Evolutionary conservation across 78 protist species (phyloP), one percentile per base, ranked within the genome.

Genomic region (Ministeria vibrans): DNA sequence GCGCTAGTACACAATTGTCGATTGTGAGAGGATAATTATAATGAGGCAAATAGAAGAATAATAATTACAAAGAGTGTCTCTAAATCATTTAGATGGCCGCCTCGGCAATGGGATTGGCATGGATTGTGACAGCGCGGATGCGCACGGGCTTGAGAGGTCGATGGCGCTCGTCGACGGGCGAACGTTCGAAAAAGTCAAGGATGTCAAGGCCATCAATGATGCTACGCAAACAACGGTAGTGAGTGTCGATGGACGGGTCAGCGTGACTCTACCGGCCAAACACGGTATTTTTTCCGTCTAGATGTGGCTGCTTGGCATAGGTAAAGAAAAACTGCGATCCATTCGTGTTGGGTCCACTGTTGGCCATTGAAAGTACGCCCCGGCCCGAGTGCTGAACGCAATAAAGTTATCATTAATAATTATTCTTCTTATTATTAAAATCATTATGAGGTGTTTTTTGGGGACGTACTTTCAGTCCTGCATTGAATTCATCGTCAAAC

Each of bases 351-450:
- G 92, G 89, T 22, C 92, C 91, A 13, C 73, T 75, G 86, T 89
- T 89, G 34, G 96, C 96, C 89, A 88, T 85, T 30, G 93, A 85
- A n/a, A 92, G 82, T 30, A 87, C 32, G 22, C 96, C 96, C 0
- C 90, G 77, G 53, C 83, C 82, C 23, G 78, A 59, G 74, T 86
- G 89, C 87, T 66, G 59, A 28, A 39, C 36, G 46, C 6, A 15
- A 4, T 30, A 59, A 59, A 27, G 68, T 61, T 5, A 15, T 5
- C 20, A 28, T 23, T 11, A 61, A 13, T 27, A 61, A 5, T 27
- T n/a, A 27, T 61, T 15, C 34, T 5, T 23, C 68, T n/a, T 6
- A 27, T 61, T 5, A 61, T 11, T 61, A 78, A 34, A 59, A 23
- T 22, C 25, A 59, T 5, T 68, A 23, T 2, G 45, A 78, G 64